Percentiles rank a stretch among this genome's conserved stretches.
Evolutionary conservation across 2,329 filamentous ascomycete species (phyloP).

Genomic region (Amphichorda felina): DNA sequence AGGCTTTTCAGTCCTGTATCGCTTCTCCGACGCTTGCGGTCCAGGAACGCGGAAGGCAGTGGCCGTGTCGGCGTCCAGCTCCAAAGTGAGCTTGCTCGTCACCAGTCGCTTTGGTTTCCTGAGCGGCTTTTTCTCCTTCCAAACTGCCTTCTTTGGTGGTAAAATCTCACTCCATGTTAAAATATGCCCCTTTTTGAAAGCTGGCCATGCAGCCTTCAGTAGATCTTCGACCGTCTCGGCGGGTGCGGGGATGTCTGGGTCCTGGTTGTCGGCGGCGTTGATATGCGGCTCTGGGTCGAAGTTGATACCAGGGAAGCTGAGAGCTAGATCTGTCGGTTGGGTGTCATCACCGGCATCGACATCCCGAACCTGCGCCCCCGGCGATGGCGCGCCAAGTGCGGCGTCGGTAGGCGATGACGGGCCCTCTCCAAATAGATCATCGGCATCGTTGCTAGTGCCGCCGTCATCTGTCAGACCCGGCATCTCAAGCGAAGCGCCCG

Average conservation of each 20-base stretch:
- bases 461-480: constrained; percentile 47
- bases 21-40: constrained; percentile 30
- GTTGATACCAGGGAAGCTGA: constrained; percentile 30
- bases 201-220: constrained; percentile 69
- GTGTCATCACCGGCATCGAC: constrained; percentile 20
- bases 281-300: constrained; percentile 35
- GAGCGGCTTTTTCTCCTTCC: constrained; percentile 63
- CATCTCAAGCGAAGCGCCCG: constrained; percentile 30
- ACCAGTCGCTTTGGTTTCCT: constrained; percentile 75
- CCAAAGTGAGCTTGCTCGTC: constrained; percentile 79
- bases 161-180: constrained; percentile 76
- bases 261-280: constrained; percentile 38
- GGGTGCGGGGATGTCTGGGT: constrained; percentile 53
- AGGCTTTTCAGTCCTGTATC: constrained; percentile 41
- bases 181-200: constrained; percentile 63
- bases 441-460: constrained; percentile 45
- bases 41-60: constrained; percentile 70
- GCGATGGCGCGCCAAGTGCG: constrained; percentile 29
- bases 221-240: constrained; percentile 65
- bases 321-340: constrained; percentile 15
- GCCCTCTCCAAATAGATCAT: constrained; percentile 60
- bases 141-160: constrained; percentile 66
- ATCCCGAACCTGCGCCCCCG: constrained; percentile 28
- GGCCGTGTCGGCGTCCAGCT: constrained; percentile 77
- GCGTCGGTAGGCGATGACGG: constrained; percentile 35